phyloP scores from a whole-genome alignment of 129 eudicot genomes.

The Logfia minima region DNA sequence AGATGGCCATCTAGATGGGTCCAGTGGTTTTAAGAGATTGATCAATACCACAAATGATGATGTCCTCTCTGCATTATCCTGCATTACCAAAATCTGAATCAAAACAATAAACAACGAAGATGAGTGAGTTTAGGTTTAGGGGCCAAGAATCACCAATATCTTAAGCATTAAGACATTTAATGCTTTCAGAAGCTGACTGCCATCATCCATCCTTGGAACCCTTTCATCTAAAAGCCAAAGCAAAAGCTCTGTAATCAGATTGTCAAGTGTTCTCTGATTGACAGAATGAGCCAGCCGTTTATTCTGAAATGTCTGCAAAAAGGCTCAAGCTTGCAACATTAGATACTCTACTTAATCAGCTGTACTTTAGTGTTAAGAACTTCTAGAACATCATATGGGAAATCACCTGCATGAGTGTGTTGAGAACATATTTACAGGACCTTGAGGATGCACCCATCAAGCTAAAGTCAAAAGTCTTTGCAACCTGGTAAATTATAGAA shows the following conservation, averaged over 20 bases:
- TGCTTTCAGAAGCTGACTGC: slow-evolving; percentile 97
- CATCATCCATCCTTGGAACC: slow-evolving; percentile 97
- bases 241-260: slow-evolving; percentile 90
- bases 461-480: slow-evolving; percentile 93
- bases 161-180: slow-evolving; percentile 94
- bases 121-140: not conserved
- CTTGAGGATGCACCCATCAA: slow-evolving; percentile 91
- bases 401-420: slow-evolving; percentile 94
- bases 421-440: slow-evolving; percentile 95
- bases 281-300: slow-evolving; percentile 90
- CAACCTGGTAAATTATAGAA: slow-evolving; percentile 52
- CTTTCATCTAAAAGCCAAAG: slow-evolving; percentile 99
- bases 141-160: slow-evolving; percentile 46
- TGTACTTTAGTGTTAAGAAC: not conserved
- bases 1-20: slow-evolving; percentile 90
- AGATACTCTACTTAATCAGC: slow-evolving; percentile 2
- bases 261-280: slow-evolving; percentile 82
- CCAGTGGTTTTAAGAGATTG: slow-evolving; percentile 76
- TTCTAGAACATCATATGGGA: not conserved
- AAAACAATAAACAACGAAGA: slow-evolving; percentile 6
- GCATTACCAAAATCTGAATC: slow-evolving; percentile 9
- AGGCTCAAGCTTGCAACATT: slow-evolving; percentile 10
- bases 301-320: slow-evolving; percentile 88
- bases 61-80: slow-evolving; percentile 98
- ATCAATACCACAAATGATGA: slow-evolving; percentile 91